Evolutionary conservation across 2,329 filamentous ascomycete genomes (phyloP).

Genomic region (Nectriaceae sp.): DNA sequence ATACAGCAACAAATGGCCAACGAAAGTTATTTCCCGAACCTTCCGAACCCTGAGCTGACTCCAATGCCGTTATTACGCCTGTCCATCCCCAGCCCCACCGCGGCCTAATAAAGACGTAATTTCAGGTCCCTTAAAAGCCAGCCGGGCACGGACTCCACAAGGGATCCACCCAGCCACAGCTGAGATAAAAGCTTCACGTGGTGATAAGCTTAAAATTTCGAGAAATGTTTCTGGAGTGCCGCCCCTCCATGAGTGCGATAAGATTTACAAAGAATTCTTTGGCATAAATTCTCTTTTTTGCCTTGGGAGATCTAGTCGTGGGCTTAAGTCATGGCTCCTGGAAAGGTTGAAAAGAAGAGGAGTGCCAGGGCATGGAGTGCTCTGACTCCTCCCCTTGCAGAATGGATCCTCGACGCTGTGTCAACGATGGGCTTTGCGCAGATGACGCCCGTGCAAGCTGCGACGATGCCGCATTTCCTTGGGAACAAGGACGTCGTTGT

Average conservation of each 20-base stretch:
- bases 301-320: neutral
- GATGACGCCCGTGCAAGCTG: conserved; percentile 95
- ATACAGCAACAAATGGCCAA: too few species aligned
- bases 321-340: conserved; percentile 30
- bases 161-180: neutral
- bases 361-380: conserved; percentile 49
- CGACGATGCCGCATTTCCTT: conserved; percentile 84
- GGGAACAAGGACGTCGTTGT: conserved; percentile 92
- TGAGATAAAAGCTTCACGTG: conserved; percentile 25
- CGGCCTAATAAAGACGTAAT: too few species aligned
- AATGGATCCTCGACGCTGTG: conserved; percentile 85
- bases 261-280: neutral
- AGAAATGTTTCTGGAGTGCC: conserved; percentile 30
- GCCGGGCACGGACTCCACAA: neutral
- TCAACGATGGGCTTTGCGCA: conserved; percentile 81
- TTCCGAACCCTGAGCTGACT: neutral
- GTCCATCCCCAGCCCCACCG: too few species aligned
- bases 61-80: neutral
- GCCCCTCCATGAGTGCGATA: conserved; percentile 19
- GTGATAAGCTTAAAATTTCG: conserved; percentile 35
- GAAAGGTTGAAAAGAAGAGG: conserved; percentile 41
- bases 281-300: conserved; percentile 2
- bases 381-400: conserved; percentile 41
- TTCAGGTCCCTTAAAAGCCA: neutral
- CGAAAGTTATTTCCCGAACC: neutral